A percentile compares a stretch with the other conserved stretches of the same genome.
phyloP scores from a whole-genome alignment of 495 filamentous ascomycete genomes.

The Bacidia rubella region DNA sequence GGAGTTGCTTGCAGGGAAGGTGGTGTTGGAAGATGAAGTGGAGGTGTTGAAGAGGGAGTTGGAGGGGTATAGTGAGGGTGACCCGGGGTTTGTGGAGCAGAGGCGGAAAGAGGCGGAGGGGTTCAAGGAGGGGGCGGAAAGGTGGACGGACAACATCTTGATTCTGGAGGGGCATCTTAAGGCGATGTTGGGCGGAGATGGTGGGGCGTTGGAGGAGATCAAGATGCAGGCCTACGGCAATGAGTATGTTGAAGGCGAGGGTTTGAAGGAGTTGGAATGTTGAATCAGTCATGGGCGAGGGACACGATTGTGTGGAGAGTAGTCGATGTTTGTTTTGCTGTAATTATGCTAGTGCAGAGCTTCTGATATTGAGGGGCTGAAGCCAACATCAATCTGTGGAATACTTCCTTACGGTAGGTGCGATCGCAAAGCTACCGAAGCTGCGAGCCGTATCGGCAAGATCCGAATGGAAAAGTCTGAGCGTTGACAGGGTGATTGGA shows the following conservation, averaged over 20 bases:
- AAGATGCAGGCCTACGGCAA: slow-evolving; percentile 45
- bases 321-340: too few relatives aligned
- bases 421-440: too few relatives aligned
- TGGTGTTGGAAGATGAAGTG: slow-evolving; percentile 24
- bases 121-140: slow-evolving; percentile 34
- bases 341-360: too few relatives aligned
- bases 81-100: slow-evolving; percentile 37
- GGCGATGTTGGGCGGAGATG: slow-evolving; percentile 36
- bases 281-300: not conserved
- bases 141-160: slow-evolving; percentile 52
- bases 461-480: too few relatives aligned
- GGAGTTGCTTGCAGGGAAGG: slow-evolving; percentile 25
- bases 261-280: slow-evolving; percentile 39
- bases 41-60: slow-evolving; percentile 29
- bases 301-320: too few relatives aligned
- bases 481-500: too few relatives aligned
- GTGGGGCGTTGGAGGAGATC: slow-evolving; percentile 35
- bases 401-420: too few relatives aligned
- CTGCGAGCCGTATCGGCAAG: too few relatives aligned
- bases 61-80: slow-evolving; percentile 35
- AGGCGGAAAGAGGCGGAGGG: slow-evolving; percentile 35
- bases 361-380: too few relatives aligned
- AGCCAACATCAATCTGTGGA: too few relatives aligned
- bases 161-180: slow-evolving; percentile 47
- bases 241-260: slow-evolving; percentile 50